Conservation (phyloP, 2,329 filamentous ascomycete genomes). For the Sporothrix globosa region DNA sequence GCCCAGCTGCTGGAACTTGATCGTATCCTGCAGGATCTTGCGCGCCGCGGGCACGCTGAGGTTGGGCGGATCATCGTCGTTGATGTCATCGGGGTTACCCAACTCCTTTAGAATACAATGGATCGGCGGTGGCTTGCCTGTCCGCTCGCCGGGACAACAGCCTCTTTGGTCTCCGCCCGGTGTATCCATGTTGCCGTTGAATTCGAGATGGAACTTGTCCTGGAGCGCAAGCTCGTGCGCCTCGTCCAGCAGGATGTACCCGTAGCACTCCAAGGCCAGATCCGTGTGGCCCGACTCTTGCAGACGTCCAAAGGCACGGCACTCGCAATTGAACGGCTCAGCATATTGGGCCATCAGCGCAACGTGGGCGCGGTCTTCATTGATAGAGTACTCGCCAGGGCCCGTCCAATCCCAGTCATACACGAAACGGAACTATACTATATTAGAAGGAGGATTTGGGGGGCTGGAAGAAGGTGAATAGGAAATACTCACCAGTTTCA, state of each 20-base stretch:
- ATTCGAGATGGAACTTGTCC: background rate
- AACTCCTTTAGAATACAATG: background rate
- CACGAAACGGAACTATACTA: background rate
- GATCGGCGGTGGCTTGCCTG: background rate
- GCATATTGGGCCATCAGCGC: conserved; percentile 26
- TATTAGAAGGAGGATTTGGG: too few relatives aligned
- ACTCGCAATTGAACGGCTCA: conserved; percentile 40
- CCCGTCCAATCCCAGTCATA: conserved; percentile 35
- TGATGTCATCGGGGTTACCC: background rate
- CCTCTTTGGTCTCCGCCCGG: background rate
- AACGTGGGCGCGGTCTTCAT: conserved; percentile 24
- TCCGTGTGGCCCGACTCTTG: conserved; percentile 38
- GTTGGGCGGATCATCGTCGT: background rate
- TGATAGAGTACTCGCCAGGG: background rate
- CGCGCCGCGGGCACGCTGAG: background rate
- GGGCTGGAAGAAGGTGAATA: background rate
- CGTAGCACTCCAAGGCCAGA: conserved; percentile 38
- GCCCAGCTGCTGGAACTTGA: background rate
- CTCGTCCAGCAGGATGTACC: conserved; percentile 40
- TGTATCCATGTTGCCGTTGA: background rate
- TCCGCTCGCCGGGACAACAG: background rate
- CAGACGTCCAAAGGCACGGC: conserved; percentile 41
- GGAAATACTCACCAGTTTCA: background rate
- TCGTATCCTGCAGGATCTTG: background rate
- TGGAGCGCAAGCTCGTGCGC: conserved; percentile 7